These are phyloP conservation scores for Acer saccharum DNA, from an alignment of 345 rosid species.

Conservation along the genomic window DNA sequence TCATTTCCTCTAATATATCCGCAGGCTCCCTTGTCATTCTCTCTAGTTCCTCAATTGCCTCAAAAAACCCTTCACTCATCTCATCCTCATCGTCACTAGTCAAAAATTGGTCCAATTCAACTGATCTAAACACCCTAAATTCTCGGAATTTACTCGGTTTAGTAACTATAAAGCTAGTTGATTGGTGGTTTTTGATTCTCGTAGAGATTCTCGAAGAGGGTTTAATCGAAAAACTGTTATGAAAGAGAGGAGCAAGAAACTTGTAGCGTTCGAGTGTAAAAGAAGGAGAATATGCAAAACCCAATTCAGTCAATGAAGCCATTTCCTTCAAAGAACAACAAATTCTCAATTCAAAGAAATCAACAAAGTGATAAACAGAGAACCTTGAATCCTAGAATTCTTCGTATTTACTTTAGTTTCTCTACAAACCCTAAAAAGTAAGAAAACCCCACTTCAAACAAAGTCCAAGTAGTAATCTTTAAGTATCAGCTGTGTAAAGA, in stretches of 20 bases:
- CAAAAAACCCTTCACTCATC: conserved; percentile 80
- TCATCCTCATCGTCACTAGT: conserved; percentile 75
- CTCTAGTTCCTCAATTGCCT: conserved; percentile 87
- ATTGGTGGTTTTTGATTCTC: conserved; percentile 39
- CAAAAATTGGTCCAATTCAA: conserved; percentile 62
- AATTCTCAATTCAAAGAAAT: conserved; percentile 1
- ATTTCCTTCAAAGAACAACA: conserved; percentile 22
- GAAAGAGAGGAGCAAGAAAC: conserved; percentile 22
- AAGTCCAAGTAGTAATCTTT: neutral
- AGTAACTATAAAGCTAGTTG: conserved; percentile 26
- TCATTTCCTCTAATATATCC: conserved; percentile 87
- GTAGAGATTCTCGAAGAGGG: conserved; percentile 22
- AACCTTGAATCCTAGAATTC: neutral
- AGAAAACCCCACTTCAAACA: conserved; percentile 3
- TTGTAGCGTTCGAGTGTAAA: conserved; percentile 24
- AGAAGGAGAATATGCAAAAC: conserved; percentile 30
- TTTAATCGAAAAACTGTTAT: conserved; percentile 7
- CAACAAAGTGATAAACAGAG: neutral
- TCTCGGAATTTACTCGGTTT: conserved; percentile 33
- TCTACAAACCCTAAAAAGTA: neutral
- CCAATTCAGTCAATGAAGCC: conserved; percentile 50
- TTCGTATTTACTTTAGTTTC: neutral
- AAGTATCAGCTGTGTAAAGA: neutral
- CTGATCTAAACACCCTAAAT: conserved; percentile 47
- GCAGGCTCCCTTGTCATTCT: conserved; percentile 90